Base-by-base conservation (phyloP, 345 rosid genomes). In the Murraya paniculata region DNA sequence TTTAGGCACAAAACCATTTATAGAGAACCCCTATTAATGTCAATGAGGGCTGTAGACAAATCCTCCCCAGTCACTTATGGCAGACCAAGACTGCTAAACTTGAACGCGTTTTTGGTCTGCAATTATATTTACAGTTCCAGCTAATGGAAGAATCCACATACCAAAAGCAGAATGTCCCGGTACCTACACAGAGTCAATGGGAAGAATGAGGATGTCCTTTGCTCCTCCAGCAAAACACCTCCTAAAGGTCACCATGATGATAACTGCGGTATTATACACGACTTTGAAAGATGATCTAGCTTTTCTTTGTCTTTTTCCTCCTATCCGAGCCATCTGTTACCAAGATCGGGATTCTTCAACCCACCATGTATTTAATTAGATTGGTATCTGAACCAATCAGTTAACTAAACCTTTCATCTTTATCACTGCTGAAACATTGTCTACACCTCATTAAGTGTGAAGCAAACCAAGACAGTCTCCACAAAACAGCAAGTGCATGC, bases 51-150 rank as follows among this genome's bases (percentile, higher is more conserved):
- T 76, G 73, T 30, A 59, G 48, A 66, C 84, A 82, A 75, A 77
- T 72, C 58, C 81, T 78, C 84, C 76, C 84, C 65, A 67, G 65
- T 65, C 59, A 72, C 58, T 68, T 45, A 76, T 57, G 18, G 68
- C 70, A 77, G n/a, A 58, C 81, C 16, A 68, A 80, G 36, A 45
- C 50, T 3, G 50, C 50, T 58, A 3, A 59, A 55, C 78, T 75
- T 64, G 59, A 70, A 7, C 4, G 45, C 41, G 19, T 14, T 22
- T 16, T 75, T 38, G 82, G 79, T 73, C 81, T 53, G 75, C 75
- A 39, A 82, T 59, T 59, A 73, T 83, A 86, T 88, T 72, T 81
- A 86, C 87, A 85, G 81, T 75, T 84, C 82, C 79, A 79, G 72
- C 81, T 64, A 78, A 67, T 65, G 71, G 57, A 77, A 64, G 65